These are phyloP conservation scores for Trichoderma hamatum DNA, from an alignment of 2,329 filamentous ascomycete species.

Conservation along the genomic window DNA sequence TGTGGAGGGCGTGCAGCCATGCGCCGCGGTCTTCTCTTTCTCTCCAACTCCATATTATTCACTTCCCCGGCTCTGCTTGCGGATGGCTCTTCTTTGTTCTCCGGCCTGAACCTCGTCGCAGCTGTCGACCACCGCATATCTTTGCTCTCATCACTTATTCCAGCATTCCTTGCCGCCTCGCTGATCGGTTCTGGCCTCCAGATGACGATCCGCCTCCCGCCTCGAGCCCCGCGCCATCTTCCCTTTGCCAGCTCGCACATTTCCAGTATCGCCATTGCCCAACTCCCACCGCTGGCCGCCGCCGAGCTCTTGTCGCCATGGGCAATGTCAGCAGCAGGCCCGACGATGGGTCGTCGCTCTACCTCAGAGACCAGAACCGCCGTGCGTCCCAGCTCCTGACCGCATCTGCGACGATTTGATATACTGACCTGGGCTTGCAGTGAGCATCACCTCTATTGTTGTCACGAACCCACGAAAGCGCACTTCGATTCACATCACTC, in stretches of 20 bases:
- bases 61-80: conserved; percentile 13
- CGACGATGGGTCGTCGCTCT: conserved; percentile 79
- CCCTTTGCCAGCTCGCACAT: conserved; percentile 26
- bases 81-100: conserved; percentile 9
- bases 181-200: conserved; percentile 28
- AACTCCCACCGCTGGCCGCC: conserved; percentile 11
- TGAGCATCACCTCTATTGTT: conserved; percentile 81
- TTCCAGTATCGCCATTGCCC: conserved; percentile 26
- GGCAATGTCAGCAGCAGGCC: conserved; percentile 88
- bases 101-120: neutral
- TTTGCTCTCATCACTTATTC: conserved; percentile 30
- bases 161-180: conserved; percentile 28
- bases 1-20: conserved; percentile 15
- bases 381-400: conserved; percentile 59
- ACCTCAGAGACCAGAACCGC: conserved; percentile 87
- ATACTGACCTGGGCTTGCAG: conserved; percentile 51
- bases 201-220: conserved; percentile 33
- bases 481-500: conserved; percentile 74
- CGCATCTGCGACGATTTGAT: neutral
- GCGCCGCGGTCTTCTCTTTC: conserved; percentile 24
- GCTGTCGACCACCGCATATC: conserved; percentile 25
- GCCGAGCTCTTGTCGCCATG: conserved; percentile 61
- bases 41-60: conserved; percentile 20
- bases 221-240: conserved; percentile 35
- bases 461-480: conserved; percentile 80